A percentile compares a stretch with the other conserved stretches of the same genome.
Evolutionary conservation across 805 yeast genomes (phyloP).

Genomic region (Cyberlindnera veronae): DNA sequence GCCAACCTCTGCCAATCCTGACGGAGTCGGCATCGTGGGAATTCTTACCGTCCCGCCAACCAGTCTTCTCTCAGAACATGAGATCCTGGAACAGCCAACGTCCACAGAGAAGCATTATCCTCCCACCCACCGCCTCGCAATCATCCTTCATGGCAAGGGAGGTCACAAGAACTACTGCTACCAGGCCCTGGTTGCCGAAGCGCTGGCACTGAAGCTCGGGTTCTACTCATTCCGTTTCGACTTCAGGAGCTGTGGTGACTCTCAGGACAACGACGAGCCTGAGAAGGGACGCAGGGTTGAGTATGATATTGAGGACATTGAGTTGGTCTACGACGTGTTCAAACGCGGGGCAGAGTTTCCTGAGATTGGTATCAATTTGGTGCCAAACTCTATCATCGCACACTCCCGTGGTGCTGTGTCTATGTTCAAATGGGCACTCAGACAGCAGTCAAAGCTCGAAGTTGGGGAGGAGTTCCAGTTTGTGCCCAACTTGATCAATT

Average conservation of each 20-base stretch:
- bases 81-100: constrained; percentile 11
- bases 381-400: constrained; percentile 57
- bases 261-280: constrained; percentile 40
- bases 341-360: constrained; percentile 24
- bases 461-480: constrained; percentile 34
- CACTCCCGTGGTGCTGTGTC: constrained; percentile 83
- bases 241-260: constrained; percentile 81
- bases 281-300: constrained; percentile 50
- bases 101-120: constrained; percentile 24
- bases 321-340: constrained; percentile 35
- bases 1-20: constrained; percentile 23
- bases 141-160: constrained; percentile 79
- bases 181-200: constrained; percentile 58
- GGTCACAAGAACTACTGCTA: constrained; percentile 83
- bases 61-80: constrained; percentile 20
- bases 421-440: constrained; percentile 66
- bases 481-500: constrained; percentile 68
- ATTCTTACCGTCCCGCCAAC: constrained; percentile 35
- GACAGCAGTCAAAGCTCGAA: constrained; percentile 37
- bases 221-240: constrained; percentile 71
- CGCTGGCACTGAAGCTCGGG: constrained; percentile 56
- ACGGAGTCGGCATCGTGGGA: constrained; percentile 33
- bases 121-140: constrained; percentile 47
- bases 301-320: constrained; percentile 70
- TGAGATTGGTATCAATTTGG: constrained; percentile 37